A percentile compares a stretch with the other conserved stretches of the same genome.
Evolutionary conservation across 129 eudicot genomes (phyloP).

Genomic region (Flaveria robusta): DNA sequence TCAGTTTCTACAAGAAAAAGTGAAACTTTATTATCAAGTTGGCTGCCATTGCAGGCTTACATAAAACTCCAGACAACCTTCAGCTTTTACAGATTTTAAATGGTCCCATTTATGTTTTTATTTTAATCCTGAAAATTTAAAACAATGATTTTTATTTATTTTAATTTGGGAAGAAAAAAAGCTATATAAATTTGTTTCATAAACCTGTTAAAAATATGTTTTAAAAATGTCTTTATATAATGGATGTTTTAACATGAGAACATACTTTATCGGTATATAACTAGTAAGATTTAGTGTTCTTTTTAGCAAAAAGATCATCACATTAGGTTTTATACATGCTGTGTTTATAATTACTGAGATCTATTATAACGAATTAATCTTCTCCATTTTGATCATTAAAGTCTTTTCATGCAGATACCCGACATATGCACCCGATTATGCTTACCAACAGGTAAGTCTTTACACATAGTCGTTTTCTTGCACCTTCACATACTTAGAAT

Average conservation of each 20-base stretch:
- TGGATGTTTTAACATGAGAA: not conserved
- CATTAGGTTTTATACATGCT: not conserved
- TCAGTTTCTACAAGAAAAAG: not conserved
- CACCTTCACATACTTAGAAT: too few relatives aligned
- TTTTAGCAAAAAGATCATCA: too few relatives aligned
- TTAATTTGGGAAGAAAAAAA: not conserved
- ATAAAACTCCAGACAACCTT: slow-evolving; percentile 44
- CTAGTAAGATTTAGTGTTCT: too few relatives aligned
- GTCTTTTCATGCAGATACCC: slow-evolving; percentile 55
- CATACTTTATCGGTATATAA: too few relatives aligned
- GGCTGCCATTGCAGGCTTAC: slow-evolving; percentile 45
- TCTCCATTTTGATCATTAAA: not conserved
- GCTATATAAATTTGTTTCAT: not conserved
- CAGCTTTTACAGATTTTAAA: slow-evolving; percentile 40
- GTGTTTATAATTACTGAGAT: not conserved
- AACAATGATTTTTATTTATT: not conserved
- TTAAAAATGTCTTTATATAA: not conserved
- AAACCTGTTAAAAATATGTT: not conserved
- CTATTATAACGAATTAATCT: not conserved
- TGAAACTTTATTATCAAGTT: slow-evolving; percentile 27
- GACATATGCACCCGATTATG: slow-evolving; percentile 64
- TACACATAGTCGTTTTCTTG: not conserved
- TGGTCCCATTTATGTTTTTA: slow-evolving; percentile 30
- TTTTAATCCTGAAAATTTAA: slow-evolving; percentile 15
- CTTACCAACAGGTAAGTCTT: slow-evolving; percentile 73